Evolutionary conservation across 345 rosid genomes (phyloP).

Genomic region (Eucalyptus regnans): DNA sequence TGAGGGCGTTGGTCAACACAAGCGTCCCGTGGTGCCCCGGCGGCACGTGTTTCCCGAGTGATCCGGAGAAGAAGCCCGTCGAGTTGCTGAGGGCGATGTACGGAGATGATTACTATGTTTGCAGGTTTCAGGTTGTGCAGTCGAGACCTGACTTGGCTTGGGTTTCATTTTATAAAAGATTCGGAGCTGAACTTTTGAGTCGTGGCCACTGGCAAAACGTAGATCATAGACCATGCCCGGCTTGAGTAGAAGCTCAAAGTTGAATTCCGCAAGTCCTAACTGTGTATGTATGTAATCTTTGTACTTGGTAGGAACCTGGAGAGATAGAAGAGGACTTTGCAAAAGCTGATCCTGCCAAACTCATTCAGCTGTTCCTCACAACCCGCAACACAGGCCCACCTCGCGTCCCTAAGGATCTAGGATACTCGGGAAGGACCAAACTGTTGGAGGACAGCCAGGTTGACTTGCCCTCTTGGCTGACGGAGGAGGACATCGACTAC

Average conservation of each 20-base stretch:
- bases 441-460: neutral
- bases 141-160: neutral
- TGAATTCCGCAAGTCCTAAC: neutral
- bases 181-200: neutral
- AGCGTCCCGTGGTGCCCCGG: constrained; percentile 19
- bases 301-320: constrained; percentile 35
- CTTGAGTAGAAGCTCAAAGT: neutral
- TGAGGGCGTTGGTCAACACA: constrained; percentile 59
- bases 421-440: constrained; percentile 19
- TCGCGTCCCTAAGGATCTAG: constrained; percentile 5
- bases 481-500: constrained; percentile 16
- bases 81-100: constrained; percentile 25
- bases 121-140: constrained; percentile 67
- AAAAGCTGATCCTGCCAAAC: constrained; percentile 25
- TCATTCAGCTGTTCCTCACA: constrained; percentile 23
- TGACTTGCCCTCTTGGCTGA: constrained; percentile 53
- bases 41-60: constrained; percentile 15
- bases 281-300: neutral
- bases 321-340: constrained; percentile 62
- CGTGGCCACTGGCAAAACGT: neutral
- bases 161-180: neutral
- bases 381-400: constrained; percentile 31
- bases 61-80: constrained; percentile 29
- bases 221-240: neutral
- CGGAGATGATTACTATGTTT: constrained; percentile 58